Base-by-base conservation (phyloP, 257 asterid species). In the Nicotiana benthamiana region DNA sequence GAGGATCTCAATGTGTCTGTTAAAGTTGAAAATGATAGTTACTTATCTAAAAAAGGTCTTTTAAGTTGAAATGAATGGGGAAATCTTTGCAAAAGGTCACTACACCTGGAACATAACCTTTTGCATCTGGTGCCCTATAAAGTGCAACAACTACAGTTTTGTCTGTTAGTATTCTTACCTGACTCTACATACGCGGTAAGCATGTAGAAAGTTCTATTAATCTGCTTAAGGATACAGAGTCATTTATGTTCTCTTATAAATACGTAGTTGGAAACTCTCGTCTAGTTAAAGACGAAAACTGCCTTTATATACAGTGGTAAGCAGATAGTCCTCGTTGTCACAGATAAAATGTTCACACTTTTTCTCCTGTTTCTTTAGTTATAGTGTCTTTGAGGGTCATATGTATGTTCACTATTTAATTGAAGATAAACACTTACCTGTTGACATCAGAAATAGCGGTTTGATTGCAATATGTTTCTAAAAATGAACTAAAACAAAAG, bases 381-480 rank as follows among this genome's bases (percentile, higher is more conserved):
- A 43, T 32, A 70, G 2, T 43, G 59, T 70, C 59, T 70, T 70
- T 70, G 77, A 26, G 48, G 77, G 77, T 70, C 77, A 68, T 68
- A 68, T 40, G 56, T 51, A 11, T 3, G 22, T 40, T 68, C 77
- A 22, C 36, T 43, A 7, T 74, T 74, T 74, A 48, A 74, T 74
- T 74, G 61, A 74, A 22, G 61, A 74, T 48, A 48, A 72, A 13
- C 59, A 20, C 34, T 46, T 22, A 0, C 4, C 12, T 70, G 32
- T 48, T 48, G 40, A 72, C 60, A 74, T 48, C 48, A 74, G 40
- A 24, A 48, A 46, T 72, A 72, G 43, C 48, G 24, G 48, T 48
- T 13, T 27, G 70, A 59, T 60, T 24, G 34, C 17, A 24, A 22
- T 48, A 48, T 74, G 78, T 74, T 48, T 48, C 17, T 74, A 48